phyloP scores from a whole-genome alignment of 306 rosid genomes.

The Ziziphus jujuba region DNA sequence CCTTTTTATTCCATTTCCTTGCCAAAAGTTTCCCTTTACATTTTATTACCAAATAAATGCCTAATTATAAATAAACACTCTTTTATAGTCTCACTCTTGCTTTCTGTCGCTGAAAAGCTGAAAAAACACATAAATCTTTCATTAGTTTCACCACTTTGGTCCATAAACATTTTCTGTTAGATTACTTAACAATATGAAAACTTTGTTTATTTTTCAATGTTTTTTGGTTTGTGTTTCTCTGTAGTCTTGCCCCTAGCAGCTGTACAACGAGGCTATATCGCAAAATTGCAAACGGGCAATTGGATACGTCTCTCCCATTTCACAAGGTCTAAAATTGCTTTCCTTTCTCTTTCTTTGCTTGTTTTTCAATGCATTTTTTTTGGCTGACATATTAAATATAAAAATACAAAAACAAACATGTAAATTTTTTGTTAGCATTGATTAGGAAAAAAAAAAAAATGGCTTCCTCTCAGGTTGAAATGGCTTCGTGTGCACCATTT shows the following conservation, averaged over 20 bases:
- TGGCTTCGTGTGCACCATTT: conserved; percentile 57
- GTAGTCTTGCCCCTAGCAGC: background rate
- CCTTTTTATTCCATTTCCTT: too few species aligned
- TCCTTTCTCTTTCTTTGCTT: conserved; percentile 12
- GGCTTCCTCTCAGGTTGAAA: conserved; percentile 75
- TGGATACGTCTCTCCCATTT: conserved; percentile 2
- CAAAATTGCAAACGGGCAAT: background rate
- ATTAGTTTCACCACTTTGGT: background rate
- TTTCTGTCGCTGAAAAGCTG: too few species aligned
- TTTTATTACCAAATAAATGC: too few species aligned
- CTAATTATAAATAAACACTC: too few species aligned
- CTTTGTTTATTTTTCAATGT: too few species aligned
- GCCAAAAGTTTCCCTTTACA: too few species aligned
- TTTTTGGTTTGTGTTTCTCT: background rate
- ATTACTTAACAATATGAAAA: too few species aligned
- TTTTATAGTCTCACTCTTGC: too few species aligned
- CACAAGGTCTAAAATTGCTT: conserved; percentile 10
- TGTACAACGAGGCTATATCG: background rate
- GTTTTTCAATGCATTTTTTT: background rate
- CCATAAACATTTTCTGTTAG: too few species aligned
- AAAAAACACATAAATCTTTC: too few species aligned
- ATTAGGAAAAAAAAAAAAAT: conserved; percentile 30
- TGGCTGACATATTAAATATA: background rate
- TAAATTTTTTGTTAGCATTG: background rate
- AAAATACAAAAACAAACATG: too few species aligned